Evolutionary conservation across 345 rosid species (phyloP), one percentile per base, ranked within the genome.

Genomic region (Eutrema heterophyllum): DNA sequence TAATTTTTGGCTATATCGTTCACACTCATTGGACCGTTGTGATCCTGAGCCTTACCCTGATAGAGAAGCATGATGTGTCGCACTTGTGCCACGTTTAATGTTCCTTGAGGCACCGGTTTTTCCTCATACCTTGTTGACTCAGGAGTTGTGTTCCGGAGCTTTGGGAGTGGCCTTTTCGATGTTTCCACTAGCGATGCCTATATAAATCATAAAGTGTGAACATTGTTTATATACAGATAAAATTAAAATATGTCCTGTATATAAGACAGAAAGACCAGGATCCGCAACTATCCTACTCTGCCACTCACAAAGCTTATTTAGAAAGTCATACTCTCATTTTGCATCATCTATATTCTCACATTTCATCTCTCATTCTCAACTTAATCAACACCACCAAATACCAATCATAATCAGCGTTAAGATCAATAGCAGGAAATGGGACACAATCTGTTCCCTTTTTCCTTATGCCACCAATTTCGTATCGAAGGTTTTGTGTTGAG

Each of bases 11-110:
- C 96, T 33, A 95, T 92, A 76, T 83, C 87, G 7, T 76, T 76
- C 35, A 79, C 71, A 71, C 85, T 84, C 91, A 92, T 86, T 2
- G 88, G 85, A 12, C 92, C 89, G 0, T 64, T 33, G 12, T 85
- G 90, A 79, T 83, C 97, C 36, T 83, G 91, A 11, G 94, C 87
- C 74, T 89, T 92, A 58, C 99, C 99, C 70, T 86, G 88, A 75
- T 83, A 80, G 54, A 92, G 82, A 61, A 84, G 90, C 81, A 92
- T 82, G 74, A 92, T 82, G 46, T 86, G 89, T 51, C 87, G 88
- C 59, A 92, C 75, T 85, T 92, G 98, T 29, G 85, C 89, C 57
- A 87, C 85, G 39, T 86, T 86, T 45, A 95, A 72, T 18, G 94
- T 92, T 49, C 96, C 93, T 38, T 86, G 85, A 61, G 94, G 84